phyloP scores from a whole-genome alignment of 2,329 filamentous ascomycete species.

The Cladosporium oxysporum region DNA sequence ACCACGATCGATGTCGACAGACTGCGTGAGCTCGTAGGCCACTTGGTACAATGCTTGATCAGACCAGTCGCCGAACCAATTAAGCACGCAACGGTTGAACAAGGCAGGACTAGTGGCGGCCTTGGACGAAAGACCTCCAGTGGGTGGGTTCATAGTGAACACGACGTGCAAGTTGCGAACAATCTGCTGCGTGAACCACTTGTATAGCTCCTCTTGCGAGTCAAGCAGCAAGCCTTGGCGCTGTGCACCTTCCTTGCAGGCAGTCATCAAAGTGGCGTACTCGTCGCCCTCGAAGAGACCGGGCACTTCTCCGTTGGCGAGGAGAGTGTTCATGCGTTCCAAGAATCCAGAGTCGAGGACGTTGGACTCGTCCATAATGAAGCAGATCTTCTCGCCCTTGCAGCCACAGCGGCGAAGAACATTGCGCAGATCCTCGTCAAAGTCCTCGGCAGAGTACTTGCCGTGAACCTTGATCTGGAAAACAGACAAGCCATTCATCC shows the following conservation, averaged over 20 bases:
- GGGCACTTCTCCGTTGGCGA: conserved; percentile 98
- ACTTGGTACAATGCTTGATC: conserved; percentile 99
- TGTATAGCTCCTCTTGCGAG: conserved; percentile 98
- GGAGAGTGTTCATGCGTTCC: conserved; percentile 97
- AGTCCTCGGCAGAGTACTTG: conserved; percentile 97
- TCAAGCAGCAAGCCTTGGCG: conserved; percentile 92
- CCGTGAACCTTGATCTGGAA: conserved; percentile 99
- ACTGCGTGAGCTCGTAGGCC: conserved; percentile 89
- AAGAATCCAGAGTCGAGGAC: conserved; percentile 98
- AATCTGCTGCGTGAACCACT: conserved; percentile 99
- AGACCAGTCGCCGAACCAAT: conserved; percentile 99
- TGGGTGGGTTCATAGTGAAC: conserved; percentile 99
- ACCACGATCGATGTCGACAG: conserved; percentile 88
- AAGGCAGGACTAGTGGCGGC: conserved; percentile 95
- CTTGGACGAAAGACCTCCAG: conserved; percentile 91
- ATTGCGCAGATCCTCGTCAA: conserved; percentile 94
- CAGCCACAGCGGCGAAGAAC: conserved; percentile 92
- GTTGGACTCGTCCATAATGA: conserved; percentile 99
- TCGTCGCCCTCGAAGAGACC: conserved; percentile 99
- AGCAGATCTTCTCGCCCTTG: conserved; percentile 99
- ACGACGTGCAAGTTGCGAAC: conserved; percentile 99
- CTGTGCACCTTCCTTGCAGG: conserved; percentile 97
- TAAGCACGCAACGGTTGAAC: conserved; percentile 99
- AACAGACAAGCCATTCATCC: conserved; percentile 99
- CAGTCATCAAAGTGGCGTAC: conserved; percentile 96